Percentiles rank a stretch among this genome's conserved stretches.
phyloP scores from a whole-genome alignment of 2,329 filamentous ascomycete genomes.

The Pseudogymnoascus sp. region DNA sequence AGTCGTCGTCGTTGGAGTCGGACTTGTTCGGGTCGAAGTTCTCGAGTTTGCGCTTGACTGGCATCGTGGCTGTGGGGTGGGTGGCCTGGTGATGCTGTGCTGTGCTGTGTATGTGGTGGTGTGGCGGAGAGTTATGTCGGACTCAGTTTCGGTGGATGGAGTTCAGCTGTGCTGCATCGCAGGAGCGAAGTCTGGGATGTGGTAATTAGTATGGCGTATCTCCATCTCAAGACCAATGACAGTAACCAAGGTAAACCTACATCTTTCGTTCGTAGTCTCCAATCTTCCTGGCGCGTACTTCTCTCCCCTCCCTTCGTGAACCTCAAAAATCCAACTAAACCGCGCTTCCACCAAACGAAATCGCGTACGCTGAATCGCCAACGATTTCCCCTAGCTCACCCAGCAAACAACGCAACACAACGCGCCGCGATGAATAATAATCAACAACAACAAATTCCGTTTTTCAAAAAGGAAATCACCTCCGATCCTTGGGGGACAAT shows the following conservation, averaged over 20 bases:
- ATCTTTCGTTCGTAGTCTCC: neutral
- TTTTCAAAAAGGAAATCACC: neutral
- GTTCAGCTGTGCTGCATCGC: slow-evolving; percentile 9
- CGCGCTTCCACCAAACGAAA: slow-evolving; percentile 2
- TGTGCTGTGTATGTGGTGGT: neutral
- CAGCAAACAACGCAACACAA: neutral
- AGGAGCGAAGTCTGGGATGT: neutral
- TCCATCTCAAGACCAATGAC: neutral
- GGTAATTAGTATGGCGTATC: neutral
- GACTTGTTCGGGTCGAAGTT: slow-evolving; percentile 59
- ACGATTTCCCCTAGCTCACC: neutral
- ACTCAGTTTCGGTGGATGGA: neutral
- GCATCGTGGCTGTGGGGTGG: neutral
- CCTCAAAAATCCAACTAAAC: neutral
- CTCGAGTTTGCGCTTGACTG: slow-evolving; percentile 43
- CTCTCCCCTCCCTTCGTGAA: neutral
- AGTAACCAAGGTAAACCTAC: neutral
- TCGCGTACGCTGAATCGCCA: slow-evolving; percentile 1
- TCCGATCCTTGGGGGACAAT: neutral
- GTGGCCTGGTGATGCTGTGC: neutral
- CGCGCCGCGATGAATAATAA: neutral
- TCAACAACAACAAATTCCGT: neutral
- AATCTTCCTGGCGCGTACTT: neutral
- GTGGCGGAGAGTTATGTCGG: neutral
- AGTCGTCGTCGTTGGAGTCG: slow-evolving; percentile 58